phyloP scores from a whole-genome alignment of 768 basidiomycete genomes.

The Podaxis pistillaris region DNA sequence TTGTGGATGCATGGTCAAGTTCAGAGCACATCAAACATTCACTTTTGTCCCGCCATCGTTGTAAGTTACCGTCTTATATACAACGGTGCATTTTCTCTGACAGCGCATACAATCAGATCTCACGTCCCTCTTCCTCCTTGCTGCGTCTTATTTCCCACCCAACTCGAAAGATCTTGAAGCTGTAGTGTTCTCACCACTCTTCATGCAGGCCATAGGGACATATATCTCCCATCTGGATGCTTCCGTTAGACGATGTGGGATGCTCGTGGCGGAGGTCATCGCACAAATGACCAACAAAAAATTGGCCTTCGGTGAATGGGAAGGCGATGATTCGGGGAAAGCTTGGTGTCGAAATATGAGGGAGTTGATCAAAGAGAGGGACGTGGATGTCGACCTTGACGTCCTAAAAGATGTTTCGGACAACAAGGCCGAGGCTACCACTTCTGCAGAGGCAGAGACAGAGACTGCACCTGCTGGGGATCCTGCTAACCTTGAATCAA shows the following conservation, averaged over 20 bases:
- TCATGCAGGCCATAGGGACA: conserved; percentile 65
- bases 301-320: conserved; percentile 83
- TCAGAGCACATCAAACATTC: conserved; percentile 81
- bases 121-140: conserved; percentile 67
- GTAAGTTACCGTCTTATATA: conserved; percentile 44
- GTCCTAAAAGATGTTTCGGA: conserved; percentile 3
- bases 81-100: not conserved
- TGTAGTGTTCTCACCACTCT: conserved; percentile 52
- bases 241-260: conserved; percentile 81
- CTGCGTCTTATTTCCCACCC: conserved; percentile 57
- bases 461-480: conserved; percentile 13
- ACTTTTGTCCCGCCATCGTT: conserved; percentile 68
- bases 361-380: conserved; percentile 44
- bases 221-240: conserved; percentile 81
- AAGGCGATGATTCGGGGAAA: conserved; percentile 65
- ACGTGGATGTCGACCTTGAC: conserved; percentile 44
- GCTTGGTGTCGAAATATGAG: conserved; percentile 66
- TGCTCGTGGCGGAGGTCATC: conserved; percentile 86
- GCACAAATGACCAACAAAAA: conserved; percentile 61
- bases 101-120: conserved; percentile 47
- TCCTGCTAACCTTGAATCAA: conserved; percentile 5
- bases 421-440: not conserved
- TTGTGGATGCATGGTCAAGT: conserved; percentile 70
- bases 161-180: conserved; percentile 43
- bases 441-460: not conserved